phyloP scores from a whole-genome alignment of 176 grass and related monocot genomes.

The Urochloa ruziziensis region DNA sequence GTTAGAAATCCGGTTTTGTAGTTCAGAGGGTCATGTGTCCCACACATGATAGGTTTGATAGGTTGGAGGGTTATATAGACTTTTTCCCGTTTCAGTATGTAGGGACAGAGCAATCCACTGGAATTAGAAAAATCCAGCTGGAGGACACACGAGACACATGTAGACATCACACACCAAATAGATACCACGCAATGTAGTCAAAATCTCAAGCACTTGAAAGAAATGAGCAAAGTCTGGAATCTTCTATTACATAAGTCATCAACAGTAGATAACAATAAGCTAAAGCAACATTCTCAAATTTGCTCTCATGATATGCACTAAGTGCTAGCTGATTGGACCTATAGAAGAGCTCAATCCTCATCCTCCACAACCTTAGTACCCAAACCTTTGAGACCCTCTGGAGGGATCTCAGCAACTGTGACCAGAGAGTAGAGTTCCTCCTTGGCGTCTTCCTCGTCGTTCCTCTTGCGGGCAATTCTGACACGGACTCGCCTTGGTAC shows the following conservation, averaged over 20 bases:
- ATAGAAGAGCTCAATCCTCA: constrained; percentile 46
- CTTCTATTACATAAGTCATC: constrained; percentile 53
- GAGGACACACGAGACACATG: no score
- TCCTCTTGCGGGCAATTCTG: constrained; percentile 84
- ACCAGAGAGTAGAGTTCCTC: constrained; percentile 90
- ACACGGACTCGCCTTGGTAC: constrained; percentile 86
- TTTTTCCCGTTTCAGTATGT: no score
- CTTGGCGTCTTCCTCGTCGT: constrained; percentile 86
- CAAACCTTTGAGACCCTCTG: constrained; percentile 79
- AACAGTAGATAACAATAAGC: constrained; percentile 40
- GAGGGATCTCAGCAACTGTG: constrained; percentile 74
- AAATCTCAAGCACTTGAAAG: constrained; percentile 42
- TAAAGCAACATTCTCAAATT: constrained; percentile 30
- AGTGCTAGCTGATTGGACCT: constrained; percentile 6
- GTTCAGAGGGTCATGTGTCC: no score
- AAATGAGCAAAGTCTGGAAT: constrained; percentile 35
- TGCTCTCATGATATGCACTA: constrained; percentile 22
- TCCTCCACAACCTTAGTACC: constrained; percentile 83
- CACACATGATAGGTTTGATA: no score
- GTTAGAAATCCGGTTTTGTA: no score
- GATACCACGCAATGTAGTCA: constrained; percentile 1
- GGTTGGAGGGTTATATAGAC: no score
- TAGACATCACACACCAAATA: no score
- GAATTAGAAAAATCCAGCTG: no score
- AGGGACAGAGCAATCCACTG: no score